Percentiles rank a stretch among this genome's conserved stretches.
These are phyloP conservation scores for Ensete glaucum DNA, from an alignment of 176 grass and related monocot genomes.

Conservation along the genomic window DNA sequence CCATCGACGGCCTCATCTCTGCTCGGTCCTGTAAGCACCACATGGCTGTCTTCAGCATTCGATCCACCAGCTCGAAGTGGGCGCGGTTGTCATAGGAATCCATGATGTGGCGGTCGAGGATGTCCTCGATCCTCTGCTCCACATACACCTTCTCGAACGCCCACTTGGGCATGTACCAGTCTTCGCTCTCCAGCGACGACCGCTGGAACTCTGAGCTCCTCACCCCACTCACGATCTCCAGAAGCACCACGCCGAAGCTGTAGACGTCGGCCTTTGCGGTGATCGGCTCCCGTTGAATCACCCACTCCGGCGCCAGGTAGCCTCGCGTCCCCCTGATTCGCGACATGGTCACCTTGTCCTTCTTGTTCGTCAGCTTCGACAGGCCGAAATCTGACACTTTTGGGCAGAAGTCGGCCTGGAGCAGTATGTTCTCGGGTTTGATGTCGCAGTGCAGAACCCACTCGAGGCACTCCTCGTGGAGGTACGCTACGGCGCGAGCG, in stretches of 20 bases:
- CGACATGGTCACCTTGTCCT: conserved; percentile 89
- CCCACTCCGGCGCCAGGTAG: conserved; percentile 92
- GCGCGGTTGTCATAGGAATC: conserved; percentile 32
- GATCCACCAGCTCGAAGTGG: conserved; percentile 45
- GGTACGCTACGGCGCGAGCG: conserved; percentile 71
- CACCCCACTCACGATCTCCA: conserved; percentile 71
- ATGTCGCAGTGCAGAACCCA: conserved; percentile 73
- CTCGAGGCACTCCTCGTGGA: conserved; percentile 93
- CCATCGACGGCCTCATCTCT: conserved; percentile 78
- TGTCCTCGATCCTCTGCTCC: conserved; percentile 68
- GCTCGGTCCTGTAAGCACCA: conserved; percentile 97
- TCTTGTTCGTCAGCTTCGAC: conserved; percentile 82
- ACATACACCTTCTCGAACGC: conserved; percentile 83
- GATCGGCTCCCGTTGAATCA: conserved; percentile 89
- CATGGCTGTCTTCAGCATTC: conserved; percentile 97
- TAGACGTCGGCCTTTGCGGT: conserved; percentile 92
- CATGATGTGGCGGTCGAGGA: conserved; percentile 56
- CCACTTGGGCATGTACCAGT: conserved; percentile 86
- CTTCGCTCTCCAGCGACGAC: conserved; percentile 66
- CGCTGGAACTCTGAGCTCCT: conserved; percentile 72
- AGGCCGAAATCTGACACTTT: conserved; percentile 85
- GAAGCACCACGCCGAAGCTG: conserved; percentile 92
- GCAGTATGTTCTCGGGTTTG: conserved; percentile 43
- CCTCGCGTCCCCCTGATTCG: conserved; percentile 71
- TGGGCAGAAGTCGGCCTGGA: conserved; percentile 78